A percentile compares a stretch with the other conserved stretches of the same genome.
phyloP scores from a whole-genome alignment of 352 stramenopile species.

The Phytopythium helicoides region DNA sequence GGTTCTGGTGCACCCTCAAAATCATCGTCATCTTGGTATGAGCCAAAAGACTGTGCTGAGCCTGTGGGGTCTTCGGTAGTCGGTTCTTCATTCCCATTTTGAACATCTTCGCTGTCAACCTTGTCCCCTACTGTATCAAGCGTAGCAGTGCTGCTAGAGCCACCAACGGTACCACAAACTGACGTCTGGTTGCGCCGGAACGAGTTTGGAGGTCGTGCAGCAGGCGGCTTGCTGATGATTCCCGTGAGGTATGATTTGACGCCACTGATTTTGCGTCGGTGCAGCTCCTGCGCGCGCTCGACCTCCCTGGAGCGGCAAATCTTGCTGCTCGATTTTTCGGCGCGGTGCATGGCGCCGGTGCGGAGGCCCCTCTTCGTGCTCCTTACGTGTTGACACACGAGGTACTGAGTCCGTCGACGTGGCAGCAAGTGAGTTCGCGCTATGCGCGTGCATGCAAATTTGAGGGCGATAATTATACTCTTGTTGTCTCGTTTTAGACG shows the following conservation, averaged over 20 bases:
- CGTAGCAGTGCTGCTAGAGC: not conserved
- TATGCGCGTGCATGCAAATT: too few relatives aligned
- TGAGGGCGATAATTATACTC: too few relatives aligned
- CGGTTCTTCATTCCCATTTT: not conserved
- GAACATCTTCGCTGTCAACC: too few relatives aligned
- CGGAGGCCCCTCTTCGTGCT: not conserved
- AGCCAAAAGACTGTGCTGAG: not conserved
- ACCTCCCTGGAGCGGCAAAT: constrained; percentile 69
- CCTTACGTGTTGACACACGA: not conserved
- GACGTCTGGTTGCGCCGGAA: constrained; percentile 16
- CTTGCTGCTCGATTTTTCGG: constrained; percentile 76
- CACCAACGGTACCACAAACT: constrained; percentile 1
- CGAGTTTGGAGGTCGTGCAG: constrained; percentile 12
- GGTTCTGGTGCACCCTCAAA: not conserved
- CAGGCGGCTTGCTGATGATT: constrained; percentile 28
- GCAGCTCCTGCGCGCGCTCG: constrained; percentile 64
- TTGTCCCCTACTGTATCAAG: not conserved
- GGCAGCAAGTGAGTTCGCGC: too few relatives aligned
- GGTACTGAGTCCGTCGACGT: constrained; percentile 6
- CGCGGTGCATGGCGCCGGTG: constrained; percentile 51
- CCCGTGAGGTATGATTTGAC: constrained; percentile 55
- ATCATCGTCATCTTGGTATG: constrained; percentile 1
- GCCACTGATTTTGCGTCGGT: constrained; percentile 67
- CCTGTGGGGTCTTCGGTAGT: not conserved
- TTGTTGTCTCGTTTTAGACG: too few relatives aligned